Base-by-base conservation (phyloP, 23 red algal genomes). In the Gracilaria domingensis region DNA sequence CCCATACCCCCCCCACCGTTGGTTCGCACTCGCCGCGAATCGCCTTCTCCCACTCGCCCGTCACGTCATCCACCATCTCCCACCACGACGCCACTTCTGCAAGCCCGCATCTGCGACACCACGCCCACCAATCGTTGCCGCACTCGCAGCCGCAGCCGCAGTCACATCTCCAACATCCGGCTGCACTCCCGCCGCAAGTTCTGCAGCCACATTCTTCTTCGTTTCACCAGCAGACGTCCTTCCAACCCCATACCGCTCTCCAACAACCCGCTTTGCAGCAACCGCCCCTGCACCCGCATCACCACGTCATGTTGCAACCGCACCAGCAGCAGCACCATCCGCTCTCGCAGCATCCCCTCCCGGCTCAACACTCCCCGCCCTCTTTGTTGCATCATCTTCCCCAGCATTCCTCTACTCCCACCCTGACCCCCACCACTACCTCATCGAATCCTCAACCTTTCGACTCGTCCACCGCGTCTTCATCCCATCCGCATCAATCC, bases 361-460 rank as follows among this genome's bases (percentile, higher is more conserved):
- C 69, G 39, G 17, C 35, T 40, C 69, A 75, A 17, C 69, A 75
- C n/a, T 75, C 69, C 23, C 69, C 69, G 21, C 39, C 69, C 14
- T 47, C 69, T 44, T 4, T 75, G 39, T 25, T 75, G 69, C 69
- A 75, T 8, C 69, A 75, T 47, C 69, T 75, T 18, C 69, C 69
- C 7, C 69, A 75, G 24, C 60, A 65, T 12, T 65, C 56, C 4
- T 5, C n/a, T 8, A 75, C 69, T 37, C 18, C 69, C 69, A 75
- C 69, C 8, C 69, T 47, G 20, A 75, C 69, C 20, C 69, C 39
- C 69, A 75, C 69, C 8, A 75, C 69, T 4, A 75, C 35, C 23
- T 47, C 69, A 14, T 75, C 69, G 6, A 47, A 18, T 36, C 69
- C 69, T 37, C 69, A 75, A 42, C 69, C 35, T 21, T 75, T 45